A percentile compares a stretch with the other conserved stretches of the same genome.
phyloP scores from a whole-genome alignment of 495 filamentous ascomycete species.

The Podospora appendiculata region DNA sequence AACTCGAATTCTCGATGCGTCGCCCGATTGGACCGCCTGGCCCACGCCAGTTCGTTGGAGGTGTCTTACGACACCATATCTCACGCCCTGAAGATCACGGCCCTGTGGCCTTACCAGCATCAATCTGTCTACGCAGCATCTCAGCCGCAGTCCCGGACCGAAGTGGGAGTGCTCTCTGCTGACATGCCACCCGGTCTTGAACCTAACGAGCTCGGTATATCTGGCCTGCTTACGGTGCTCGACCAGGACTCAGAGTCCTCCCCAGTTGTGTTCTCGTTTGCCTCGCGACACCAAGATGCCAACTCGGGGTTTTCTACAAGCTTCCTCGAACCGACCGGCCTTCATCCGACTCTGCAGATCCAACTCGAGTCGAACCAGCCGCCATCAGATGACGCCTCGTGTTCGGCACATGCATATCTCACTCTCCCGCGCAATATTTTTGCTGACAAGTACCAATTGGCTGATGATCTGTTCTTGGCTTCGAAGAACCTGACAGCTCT shows the following conservation, averaged over 20 bases:
- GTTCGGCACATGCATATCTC: conserved; percentile 74
- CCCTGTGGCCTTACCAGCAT: conserved; percentile 45
- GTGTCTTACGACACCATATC: conserved; percentile 70
- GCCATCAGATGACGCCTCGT: conserved; percentile 37
- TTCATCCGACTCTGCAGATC: conserved; percentile 77
- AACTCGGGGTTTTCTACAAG: conserved; percentile 36
- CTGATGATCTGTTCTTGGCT: conserved; percentile 32
- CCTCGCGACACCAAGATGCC: conserved; percentile 68
- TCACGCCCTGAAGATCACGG: conserved; percentile 53
- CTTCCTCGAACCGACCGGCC: conserved; percentile 66
- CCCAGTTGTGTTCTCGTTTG: conserved; percentile 80
- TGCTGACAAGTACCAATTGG: conserved; percentile 65
- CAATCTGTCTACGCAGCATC: conserved; percentile 33
- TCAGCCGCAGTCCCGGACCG: conserved; percentile 39
- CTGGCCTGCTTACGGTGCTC: conserved; percentile 71
- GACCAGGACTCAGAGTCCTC: conserved; percentile 61
- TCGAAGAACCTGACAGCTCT: conserved; percentile 68
- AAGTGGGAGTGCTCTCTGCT: conserved; percentile 72
- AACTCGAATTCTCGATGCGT: conserved; percentile 25
- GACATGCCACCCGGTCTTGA: conserved; percentile 54
- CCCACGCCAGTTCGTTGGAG: conserved; percentile 57
- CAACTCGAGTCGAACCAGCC: conserved; percentile 32
- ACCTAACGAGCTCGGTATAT: conserved; percentile 64
- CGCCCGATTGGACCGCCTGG: conserved; percentile 23
- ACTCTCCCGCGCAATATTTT: conserved; percentile 82